Evolutionary conservation across 441 rosid genomes (phyloP), one percentile per base, ranked within the genome.

Genomic region (Pelargonium australe): DNA sequence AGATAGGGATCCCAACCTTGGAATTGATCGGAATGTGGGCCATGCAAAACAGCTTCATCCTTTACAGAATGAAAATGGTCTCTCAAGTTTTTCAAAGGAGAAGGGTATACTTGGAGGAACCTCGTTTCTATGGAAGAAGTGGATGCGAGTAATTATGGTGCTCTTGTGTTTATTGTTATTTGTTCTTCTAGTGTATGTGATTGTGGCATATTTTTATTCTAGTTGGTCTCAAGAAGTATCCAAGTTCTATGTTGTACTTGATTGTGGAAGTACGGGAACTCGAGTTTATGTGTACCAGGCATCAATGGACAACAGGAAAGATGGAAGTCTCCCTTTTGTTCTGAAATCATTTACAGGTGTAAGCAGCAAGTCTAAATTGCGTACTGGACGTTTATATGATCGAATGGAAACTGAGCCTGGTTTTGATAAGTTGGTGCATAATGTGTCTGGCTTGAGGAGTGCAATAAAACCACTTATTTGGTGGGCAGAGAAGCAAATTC

Each of bases 341-440:
- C 67, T 95, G 80, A 86, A 79, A 65, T 83, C 96, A 65, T 77
- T 85, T 25, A 84, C 89, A 73, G 97, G 94, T 73, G 72, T 77
- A 12, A 84, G 90, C 68, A 82, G 88, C 78, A 90, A 85, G 79
- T 73, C 85, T 7, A 83, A 70, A 16, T 73, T 73, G 65, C 84
- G 74, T 70, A 79, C 78, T 65, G 98, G 97, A 43, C 91, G 90
- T 64, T 97, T 98, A 44, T 95, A 95, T 79, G 97, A 95, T 75
- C 78, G 99, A 61, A 89, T 92, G 98, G 99, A 95, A 80, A 92
- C 99, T 17, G 99, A 92, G 67, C 98, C 99, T 41, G 99, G 99
- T 41, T 80, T 95, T 62, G 95, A 90, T 70, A 83, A 85, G 80
- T 84, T 95, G 76, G 96, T 89, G 65, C 87, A 72, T 67, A 87